A percentile compares a stretch with the other conserved stretches of the same genome.
phyloP scores from a whole-genome alignment of 164 flowering plant genomes.

The Nymphaea thermarum region DNA sequence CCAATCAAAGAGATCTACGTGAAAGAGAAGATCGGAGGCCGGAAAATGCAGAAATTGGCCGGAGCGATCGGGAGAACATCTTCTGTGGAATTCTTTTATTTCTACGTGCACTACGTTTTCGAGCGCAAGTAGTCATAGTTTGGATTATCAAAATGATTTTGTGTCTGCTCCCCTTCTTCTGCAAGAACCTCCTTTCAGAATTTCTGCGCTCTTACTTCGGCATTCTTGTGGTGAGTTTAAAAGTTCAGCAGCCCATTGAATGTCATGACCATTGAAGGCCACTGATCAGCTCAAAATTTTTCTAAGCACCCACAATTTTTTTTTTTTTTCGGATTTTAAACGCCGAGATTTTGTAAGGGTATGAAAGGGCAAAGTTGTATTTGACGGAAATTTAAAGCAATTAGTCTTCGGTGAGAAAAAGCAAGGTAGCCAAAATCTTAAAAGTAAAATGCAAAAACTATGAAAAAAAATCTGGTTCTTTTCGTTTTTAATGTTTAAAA shows the following conservation, averaged over 20 bases:
- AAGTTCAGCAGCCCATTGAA: neutral
- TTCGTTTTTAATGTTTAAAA: too few relatives aligned
- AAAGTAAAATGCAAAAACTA: too few relatives aligned
- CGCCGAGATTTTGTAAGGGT: too few relatives aligned
- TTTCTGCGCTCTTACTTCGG: constrained; percentile 58
- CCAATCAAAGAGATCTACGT: constrained; percentile 11
- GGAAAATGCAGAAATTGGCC: constrained; percentile 13
- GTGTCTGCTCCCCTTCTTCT: constrained; percentile 32
- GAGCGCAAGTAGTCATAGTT: constrained; percentile 22
- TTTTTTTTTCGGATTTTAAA: too few relatives aligned
- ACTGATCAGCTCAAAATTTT: too few relatives aligned
- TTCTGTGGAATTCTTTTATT: constrained; percentile 19
- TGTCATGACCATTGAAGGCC: too few relatives aligned
- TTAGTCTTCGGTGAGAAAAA: too few relatives aligned
- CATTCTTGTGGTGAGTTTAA: constrained; percentile 41
- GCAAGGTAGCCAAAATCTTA: too few relatives aligned
- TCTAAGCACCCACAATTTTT: too few relatives aligned
- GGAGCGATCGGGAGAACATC: constrained; percentile 15
- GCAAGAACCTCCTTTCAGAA: constrained; percentile 39
- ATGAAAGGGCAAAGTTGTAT: too few relatives aligned
- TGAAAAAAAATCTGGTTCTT: too few relatives aligned
- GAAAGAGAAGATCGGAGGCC: constrained; percentile 10
- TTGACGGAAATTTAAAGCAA: too few relatives aligned
- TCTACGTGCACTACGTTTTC: constrained; percentile 19
- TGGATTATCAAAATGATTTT: constrained; percentile 33